Evolutionary conservation across 2,329 filamentous ascomycete species (phyloP), one percentile per base, ranked within the genome.

Genomic region (Alternaria longipes): DNA sequence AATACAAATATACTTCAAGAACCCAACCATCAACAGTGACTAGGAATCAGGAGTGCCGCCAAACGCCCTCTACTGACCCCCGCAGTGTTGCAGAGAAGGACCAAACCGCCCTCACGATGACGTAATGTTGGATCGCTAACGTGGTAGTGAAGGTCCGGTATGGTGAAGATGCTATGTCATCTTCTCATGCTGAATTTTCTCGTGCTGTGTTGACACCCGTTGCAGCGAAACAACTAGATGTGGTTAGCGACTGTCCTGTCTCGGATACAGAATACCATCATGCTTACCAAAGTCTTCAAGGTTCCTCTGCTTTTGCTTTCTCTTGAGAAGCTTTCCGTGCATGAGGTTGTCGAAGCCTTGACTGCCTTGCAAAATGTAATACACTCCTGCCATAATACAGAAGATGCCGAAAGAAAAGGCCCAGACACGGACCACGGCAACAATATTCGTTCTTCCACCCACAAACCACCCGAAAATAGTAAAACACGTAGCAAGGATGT

Each of bases 331-430:
- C 84, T 94, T 94, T 78, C 92, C 92, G 83, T 97, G 92, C 91
- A 97, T 95, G 66, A 97, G 85, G 84, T 95, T 94, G 82, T 97
- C 91, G 80, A 97, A 97, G 65, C 90, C 90, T 64, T 86, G 81
- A 74, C 89, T 93, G 79, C 91, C 91, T 80, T 94, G 90, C 76
- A 97, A 68, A 74, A 95, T 86, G 84, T 93, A 94, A 83, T 92
- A 92, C 18, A 90, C 81, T 78, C 87, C 89, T 74, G 89, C 91
- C 86, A 94, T 89, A 76, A 93, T 86, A 78, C 90, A 93, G 85
- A 96, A 95, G 75, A 96, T 85, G 78, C 93, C 93, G 78, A 96
- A 92, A 16, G 92, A 94, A 85, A 94, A 95, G 74, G 95, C 88
- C 91, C 92, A 97, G 78, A 96, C 87, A 85, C 92, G 91, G 75